These are phyloP conservation scores for Torulaspora pretoriensis DNA, from an alignment of 1,139 yeast species.

Conservation along the genomic window DNA sequence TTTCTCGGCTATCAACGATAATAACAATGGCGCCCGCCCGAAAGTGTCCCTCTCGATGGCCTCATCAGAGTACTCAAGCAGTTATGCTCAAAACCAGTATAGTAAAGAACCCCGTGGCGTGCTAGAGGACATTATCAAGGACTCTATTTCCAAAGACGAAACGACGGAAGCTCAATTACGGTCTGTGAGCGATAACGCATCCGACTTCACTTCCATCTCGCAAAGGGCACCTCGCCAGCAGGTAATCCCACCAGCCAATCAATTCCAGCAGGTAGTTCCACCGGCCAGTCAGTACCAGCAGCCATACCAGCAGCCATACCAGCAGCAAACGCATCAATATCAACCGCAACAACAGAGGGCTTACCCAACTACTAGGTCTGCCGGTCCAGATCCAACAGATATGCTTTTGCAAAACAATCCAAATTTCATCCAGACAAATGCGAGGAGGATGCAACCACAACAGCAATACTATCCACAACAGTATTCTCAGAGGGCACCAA, in stretches of 20 bases:
- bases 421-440: constrained; percentile 40
- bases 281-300: neutral
- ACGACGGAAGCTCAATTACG: constrained; percentile 12
- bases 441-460: constrained; percentile 14
- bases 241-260: neutral
- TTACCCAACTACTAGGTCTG: constrained; percentile 10
- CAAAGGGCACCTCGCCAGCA: constrained; percentile 51
- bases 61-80: constrained; percentile 15
- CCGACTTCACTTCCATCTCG: constrained; percentile 76
- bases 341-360: constrained; percentile 18
- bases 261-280: neutral
- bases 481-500: constrained; percentile 9
- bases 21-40: neutral
- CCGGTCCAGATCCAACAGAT: constrained; percentile 44
- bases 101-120: constrained; percentile 16
- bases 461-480: constrained; percentile 12
- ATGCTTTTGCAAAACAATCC: constrained; percentile 50
- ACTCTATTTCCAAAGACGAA: constrained; percentile 15
- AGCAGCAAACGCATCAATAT: constrained; percentile 2
- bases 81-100: constrained; percentile 4
- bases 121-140: constrained; percentile 21
- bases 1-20: constrained; percentile 26
- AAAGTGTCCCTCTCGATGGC: constrained; percentile 12
- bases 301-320: constrained; percentile 14
- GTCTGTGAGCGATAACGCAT: constrained; percentile 33